phyloP scores from a whole-genome alignment of 2,329 filamentous ascomycete species.

The Colletotrichum sansevieriae region DNA sequence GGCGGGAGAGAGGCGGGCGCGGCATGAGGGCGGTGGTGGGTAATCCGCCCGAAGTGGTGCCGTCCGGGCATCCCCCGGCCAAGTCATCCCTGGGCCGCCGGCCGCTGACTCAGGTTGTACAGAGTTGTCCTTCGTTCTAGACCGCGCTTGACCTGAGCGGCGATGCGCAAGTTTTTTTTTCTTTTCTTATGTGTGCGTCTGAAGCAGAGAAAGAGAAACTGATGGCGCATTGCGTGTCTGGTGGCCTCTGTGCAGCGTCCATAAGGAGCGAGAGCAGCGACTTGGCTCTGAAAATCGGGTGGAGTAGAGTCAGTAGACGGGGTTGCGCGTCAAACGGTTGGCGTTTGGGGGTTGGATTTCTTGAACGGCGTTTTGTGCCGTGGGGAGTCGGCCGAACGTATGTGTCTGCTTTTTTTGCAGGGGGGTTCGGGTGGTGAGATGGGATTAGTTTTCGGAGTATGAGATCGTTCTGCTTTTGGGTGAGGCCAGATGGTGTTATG shows the following conservation, averaged over 20 bases:
- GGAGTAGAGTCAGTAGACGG: slow-evolving; percentile 19
- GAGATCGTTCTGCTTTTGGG: no score
- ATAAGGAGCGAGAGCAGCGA: neutral
- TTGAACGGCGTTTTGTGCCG: slow-evolving; percentile 6
- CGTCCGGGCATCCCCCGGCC: neutral
- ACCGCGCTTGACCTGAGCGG: neutral
- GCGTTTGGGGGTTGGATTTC: slow-evolving; percentile 24
- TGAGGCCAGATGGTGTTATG: no score
- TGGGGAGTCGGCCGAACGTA: neutral
- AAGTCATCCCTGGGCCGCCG: neutral
- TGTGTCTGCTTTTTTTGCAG: neutral
- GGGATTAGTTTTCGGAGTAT: no score
- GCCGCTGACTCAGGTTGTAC: neutral
- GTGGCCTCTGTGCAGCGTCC: no score
- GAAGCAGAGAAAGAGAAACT: neutral
- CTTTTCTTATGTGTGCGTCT: neutral
- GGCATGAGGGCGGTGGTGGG: neutral
- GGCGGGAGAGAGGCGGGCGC: neutral
- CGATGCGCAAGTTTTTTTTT: no score
- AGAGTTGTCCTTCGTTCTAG: neutral
- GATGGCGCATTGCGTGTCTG: no score
- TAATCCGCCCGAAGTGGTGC: neutral
- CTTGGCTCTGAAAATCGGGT: slow-evolving; percentile 30
- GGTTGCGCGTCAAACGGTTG: slow-evolving; percentile 28
- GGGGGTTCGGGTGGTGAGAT: no score